A percentile compares a stretch with the other conserved stretches of the same genome.
Evolutionary conservation across 2,329 filamentous ascomycete genomes (phyloP).

Genomic region (Aspergillus clavatus): DNA sequence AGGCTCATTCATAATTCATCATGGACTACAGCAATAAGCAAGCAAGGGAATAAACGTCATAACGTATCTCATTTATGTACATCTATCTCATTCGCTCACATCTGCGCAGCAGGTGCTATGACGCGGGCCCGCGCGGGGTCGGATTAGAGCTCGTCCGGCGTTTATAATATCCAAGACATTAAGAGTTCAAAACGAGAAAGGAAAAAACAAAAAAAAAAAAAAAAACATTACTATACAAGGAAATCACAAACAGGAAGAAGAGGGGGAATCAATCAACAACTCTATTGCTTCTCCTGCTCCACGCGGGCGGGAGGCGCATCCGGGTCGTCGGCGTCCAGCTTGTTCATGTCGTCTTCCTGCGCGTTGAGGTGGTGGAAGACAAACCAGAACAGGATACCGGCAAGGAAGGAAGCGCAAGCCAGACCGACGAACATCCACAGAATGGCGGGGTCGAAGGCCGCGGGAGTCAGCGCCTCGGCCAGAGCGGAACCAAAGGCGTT

Average conservation of each 20-base stretch:
- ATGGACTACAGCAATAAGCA: neutral
- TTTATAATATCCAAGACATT: neutral
- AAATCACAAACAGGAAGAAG: neutral
- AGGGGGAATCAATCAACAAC: neutral
- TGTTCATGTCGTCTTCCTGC: slow-evolving; percentile 49
- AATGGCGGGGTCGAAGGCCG: slow-evolving; percentile 59
- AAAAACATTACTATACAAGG: slow-evolving; percentile 6
- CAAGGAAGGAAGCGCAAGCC: slow-evolving; percentile 45
- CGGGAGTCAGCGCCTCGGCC: slow-evolving; percentile 57
- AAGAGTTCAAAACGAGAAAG: no score
- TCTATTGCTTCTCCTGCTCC: slow-evolving; percentile 13
- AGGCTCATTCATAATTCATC: neutral
- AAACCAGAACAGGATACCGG: slow-evolving; percentile 52
- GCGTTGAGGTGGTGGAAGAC: slow-evolving; percentile 47
- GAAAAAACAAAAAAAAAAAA: no score
- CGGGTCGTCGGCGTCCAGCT: slow-evolving; percentile 39
- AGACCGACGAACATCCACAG: slow-evolving; percentile 63
- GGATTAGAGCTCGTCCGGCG: slow-evolving; percentile 9
- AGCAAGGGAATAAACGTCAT: neutral
- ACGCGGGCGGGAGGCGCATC: slow-evolving; percentile 13
- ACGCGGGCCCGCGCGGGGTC: slow-evolving; percentile 5
- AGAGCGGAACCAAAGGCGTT: slow-evolving; percentile 56
- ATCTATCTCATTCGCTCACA: slow-evolving; percentile 15
- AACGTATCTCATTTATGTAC: neutral
- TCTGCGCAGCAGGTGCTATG: slow-evolving; percentile 15